These are phyloP conservation scores for Cladophialophora immunda DNA, from an alignment of 2,329 filamentous ascomycete genomes.

Conservation along the genomic window DNA sequence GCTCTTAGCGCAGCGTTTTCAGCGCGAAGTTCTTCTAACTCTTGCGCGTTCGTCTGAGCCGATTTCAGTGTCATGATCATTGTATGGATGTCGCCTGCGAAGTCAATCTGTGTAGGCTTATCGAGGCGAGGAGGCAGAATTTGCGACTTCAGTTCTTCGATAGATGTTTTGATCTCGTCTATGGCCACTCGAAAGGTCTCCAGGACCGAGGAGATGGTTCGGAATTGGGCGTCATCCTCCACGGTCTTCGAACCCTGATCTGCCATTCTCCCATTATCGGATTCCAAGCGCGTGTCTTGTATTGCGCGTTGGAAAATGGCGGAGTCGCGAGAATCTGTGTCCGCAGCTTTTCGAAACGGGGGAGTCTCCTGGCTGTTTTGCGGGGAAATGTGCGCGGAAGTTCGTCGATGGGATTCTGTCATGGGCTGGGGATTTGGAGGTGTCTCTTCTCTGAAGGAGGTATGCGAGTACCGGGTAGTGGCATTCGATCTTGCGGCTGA, in stretches of 20 bases:
- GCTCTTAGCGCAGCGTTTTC: conserved; percentile 39
- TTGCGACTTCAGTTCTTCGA: conserved; percentile 30
- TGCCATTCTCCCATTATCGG: conserved; percentile 23
- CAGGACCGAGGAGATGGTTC: conserved; percentile 29
- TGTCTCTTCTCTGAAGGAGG: conserved; percentile 17
- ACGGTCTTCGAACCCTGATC: conserved; percentile 26
- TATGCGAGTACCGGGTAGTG: conserved; percentile 21
- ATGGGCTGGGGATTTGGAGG: conserved; percentile 18
- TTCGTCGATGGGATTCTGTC: conserved; percentile 13
- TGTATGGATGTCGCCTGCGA: conserved; percentile 19
- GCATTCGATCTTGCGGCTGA: conserved; percentile 22
- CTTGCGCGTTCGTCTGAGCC: conserved; percentile 23
- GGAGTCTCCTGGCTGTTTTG: neutral
- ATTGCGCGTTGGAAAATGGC: conserved; percentile 1
- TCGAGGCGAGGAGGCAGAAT: neutral
- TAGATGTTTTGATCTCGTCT: conserved; percentile 31
- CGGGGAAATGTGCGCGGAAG: conserved; percentile 5
- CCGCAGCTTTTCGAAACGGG: neutral
- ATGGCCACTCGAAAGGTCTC: conserved; percentile 30
- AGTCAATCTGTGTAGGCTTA: neutral
- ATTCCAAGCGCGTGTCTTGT: conserved; percentile 12
- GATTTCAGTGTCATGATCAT: conserved; percentile 26
- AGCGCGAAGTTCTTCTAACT: conserved; percentile 32
- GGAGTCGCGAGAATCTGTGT: neutral
- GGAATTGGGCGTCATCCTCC: conserved; percentile 34